A percentile compares a stretch with the other conserved stretches of the same genome.
These are phyloP conservation scores for Trichoderma sp. DNA, from an alignment of 2,329 filamentous ascomycete genomes.

Conservation along the genomic window DNA sequence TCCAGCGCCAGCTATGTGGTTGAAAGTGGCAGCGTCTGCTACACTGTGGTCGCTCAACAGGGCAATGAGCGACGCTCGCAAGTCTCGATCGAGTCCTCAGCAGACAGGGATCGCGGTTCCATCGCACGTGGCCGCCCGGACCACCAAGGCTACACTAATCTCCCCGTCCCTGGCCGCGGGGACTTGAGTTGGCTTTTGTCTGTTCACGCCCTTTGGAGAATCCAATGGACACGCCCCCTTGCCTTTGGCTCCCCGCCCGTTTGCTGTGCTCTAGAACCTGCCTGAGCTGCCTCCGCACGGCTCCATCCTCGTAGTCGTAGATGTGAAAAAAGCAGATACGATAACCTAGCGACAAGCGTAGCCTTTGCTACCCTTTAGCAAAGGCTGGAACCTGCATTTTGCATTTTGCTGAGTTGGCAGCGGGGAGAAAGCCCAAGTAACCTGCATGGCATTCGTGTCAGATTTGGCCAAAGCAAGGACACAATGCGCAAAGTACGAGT, in stretches of 20 bases:
- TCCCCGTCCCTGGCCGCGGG: slow-evolving; percentile 20
- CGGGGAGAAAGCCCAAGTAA: neutral
- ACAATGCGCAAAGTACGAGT: neutral
- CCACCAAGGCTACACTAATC: slow-evolving; percentile 22
- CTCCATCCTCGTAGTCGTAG: neutral
- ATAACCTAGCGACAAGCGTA: neutral
- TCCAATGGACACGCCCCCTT: neutral
- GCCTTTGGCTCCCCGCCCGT: neutral
- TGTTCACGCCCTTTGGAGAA: neutral
- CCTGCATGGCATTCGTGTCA: neutral
- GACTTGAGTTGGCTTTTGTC: neutral
- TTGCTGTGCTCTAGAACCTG: neutral
- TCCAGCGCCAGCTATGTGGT: neutral
- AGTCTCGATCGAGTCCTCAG: slow-evolving; percentile 18
- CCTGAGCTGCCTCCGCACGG: neutral
- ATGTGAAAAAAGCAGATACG: neutral
- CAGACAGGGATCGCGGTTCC: slow-evolving; percentile 17
- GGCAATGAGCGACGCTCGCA: slow-evolving; percentile 18
- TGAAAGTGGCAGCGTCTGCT: neutral
- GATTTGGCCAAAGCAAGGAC: neutral
- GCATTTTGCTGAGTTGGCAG: neutral
- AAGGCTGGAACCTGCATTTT: neutral
- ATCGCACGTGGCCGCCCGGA: slow-evolving; percentile 25
- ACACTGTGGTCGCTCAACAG: neutral
- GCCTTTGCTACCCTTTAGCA: neutral